These are phyloP conservation scores for Lachancea sp. DNA, from an alignment of 805 yeast species.

Conservation along the genomic window DNA sequence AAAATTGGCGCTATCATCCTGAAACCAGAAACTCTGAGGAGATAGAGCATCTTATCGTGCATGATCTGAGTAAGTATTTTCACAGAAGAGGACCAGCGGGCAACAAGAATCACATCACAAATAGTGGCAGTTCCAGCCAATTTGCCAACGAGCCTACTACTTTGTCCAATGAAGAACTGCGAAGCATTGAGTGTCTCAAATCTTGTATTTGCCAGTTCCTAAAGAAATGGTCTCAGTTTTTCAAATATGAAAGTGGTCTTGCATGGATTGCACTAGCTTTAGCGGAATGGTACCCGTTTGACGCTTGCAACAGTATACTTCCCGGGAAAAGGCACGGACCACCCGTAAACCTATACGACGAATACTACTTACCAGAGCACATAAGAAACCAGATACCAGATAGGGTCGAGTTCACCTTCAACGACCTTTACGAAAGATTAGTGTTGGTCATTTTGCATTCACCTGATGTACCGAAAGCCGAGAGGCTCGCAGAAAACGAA, in stretches of 20 bases:
- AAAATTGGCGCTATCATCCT: constrained; percentile 10
- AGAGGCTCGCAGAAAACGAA: constrained; percentile 13
- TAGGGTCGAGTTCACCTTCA: constrained; percentile 34
- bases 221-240: constrained; percentile 69
- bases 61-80: constrained; percentile 58
- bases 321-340: constrained; percentile 19
- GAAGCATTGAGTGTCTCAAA: constrained; percentile 51
- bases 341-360: constrained; percentile 19
- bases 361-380: constrained; percentile 25
- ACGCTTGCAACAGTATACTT: constrained; percentile 29
- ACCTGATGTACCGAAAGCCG: constrained; percentile 42
- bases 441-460: constrained; percentile 70
- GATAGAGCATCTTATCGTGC: constrained; percentile 37
- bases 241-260: constrained; percentile 74
- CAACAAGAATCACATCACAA: background rate
- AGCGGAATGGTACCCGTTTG: constrained; percentile 84
- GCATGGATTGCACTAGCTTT: constrained; percentile 84
- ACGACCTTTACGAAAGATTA: constrained; percentile 68
- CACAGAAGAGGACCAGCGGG: constrained; percentile 21
- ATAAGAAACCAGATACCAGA: constrained; percentile 6
- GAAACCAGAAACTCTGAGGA: constrained; percentile 18
- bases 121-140: constrained; percentile 2
- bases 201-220: constrained; percentile 57
- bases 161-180: constrained; percentile 36
- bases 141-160: constrained; percentile 17